Percentiles rank a stretch among this genome's conserved stretches.
Conservation (phyloP, 2,329 filamentous ascomycete genomes). For the Aspergillus transmontanensis region DNA sequence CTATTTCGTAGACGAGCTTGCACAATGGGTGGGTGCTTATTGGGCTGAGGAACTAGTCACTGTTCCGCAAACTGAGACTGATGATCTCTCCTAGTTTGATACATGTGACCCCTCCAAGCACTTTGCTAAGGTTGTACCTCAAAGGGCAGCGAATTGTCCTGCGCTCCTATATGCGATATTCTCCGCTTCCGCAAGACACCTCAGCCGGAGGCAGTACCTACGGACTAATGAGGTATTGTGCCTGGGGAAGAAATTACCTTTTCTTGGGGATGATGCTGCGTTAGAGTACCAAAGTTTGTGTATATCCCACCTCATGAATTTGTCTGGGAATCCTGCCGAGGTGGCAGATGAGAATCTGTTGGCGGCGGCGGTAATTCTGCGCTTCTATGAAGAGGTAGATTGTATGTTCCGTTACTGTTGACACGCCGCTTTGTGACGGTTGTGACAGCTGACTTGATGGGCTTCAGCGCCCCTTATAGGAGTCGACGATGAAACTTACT, state of each 20-base stretch:
- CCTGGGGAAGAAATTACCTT: constrained; percentile 21
- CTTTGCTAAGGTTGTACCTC: constrained; percentile 44
- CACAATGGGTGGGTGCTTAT: constrained; percentile 17
- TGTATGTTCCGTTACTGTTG: background rate
- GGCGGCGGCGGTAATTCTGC: constrained; percentile 44
- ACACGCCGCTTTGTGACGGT: too few relatives aligned
- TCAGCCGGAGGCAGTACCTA: constrained; percentile 19
- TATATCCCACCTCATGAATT: constrained; percentile 40
- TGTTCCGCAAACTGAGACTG: background rate
- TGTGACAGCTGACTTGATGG: background rate
- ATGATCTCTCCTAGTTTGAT: constrained; percentile 32
- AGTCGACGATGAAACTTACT: constrained; percentile 21
- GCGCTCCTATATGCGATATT: constrained; percentile 42
- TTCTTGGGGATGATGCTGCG: constrained; percentile 34
- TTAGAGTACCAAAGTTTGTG: constrained; percentile 44
- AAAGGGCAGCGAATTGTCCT: constrained; percentile 41
- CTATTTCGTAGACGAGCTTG: constrained; percentile 22
- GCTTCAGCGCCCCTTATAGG: constrained; percentile 21
- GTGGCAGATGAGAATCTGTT: constrained; percentile 29
- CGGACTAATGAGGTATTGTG: constrained; percentile 9
- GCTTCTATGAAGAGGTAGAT: constrained; percentile 49
- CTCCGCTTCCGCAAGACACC: constrained; percentile 39
- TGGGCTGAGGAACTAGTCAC: background rate
- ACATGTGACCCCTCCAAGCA: constrained; percentile 43
- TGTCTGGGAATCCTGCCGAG: constrained; percentile 14